Conservation (phyloP, 495 filamentous ascomycete genomes). For the Penicillium atrosanguineum region DNA sequence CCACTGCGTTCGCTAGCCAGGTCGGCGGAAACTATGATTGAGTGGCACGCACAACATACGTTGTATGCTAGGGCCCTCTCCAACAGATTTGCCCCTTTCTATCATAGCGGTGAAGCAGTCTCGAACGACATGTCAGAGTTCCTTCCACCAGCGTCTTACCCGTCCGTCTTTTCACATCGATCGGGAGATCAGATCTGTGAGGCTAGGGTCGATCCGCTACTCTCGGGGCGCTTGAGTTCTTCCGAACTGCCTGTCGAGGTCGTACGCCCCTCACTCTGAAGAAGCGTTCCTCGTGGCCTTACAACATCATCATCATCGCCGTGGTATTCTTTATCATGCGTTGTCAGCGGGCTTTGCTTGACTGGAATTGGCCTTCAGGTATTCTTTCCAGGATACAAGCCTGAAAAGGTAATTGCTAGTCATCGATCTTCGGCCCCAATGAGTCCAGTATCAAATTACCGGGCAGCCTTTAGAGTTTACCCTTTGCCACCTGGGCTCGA, state of each 20-base stretch:
- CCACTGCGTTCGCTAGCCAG: constrained; percentile 94
- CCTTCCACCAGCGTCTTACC: constrained; percentile 25
- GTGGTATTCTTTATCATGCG: constrained; percentile 7
- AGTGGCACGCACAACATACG: constrained; percentile 31
- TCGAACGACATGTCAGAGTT: constrained; percentile 20
- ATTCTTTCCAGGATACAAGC: constrained; percentile 1
- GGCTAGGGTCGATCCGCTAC: constrained; percentile 9
- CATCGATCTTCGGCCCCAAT: constrained; percentile 10
- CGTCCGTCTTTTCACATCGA: constrained; percentile 22
- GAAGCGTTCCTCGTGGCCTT: neutral
- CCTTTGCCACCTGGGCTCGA: constrained; percentile 13
- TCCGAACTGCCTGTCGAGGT: constrained; percentile 8
- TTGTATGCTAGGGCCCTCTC: constrained; percentile 16
- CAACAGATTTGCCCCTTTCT: constrained; percentile 17
- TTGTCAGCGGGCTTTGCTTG: constrained; percentile 5
- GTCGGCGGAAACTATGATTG: constrained; percentile 90
- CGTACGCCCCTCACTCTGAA: neutral
- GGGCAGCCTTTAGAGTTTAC: constrained; percentile 18
- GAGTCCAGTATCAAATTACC: constrained; percentile 9
- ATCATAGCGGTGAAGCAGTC: constrained; percentile 18
- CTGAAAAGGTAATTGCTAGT: constrained; percentile 9
- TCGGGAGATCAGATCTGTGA: constrained; percentile 17
- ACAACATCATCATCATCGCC: constrained; percentile 6
- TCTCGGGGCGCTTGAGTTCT: constrained; percentile 5
- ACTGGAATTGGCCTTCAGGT: constrained; percentile 7